Percentiles rank a stretch among this genome's conserved stretches.
Conservation (phyloP, 306 rosid genomes). For the Cucumis hystrix region DNA sequence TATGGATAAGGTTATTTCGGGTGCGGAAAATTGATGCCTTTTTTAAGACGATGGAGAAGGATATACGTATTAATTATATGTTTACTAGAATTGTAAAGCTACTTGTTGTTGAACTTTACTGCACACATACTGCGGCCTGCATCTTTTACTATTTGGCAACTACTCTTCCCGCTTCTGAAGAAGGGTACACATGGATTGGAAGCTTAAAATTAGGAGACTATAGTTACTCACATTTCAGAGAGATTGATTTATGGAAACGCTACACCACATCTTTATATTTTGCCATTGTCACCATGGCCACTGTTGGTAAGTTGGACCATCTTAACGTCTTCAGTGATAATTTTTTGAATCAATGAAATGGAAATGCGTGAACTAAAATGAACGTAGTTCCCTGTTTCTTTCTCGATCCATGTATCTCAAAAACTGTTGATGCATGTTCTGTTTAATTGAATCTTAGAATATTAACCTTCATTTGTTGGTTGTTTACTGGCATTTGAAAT, state of each 20-base stretch:
- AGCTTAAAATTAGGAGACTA: slow-evolving; percentile 70
- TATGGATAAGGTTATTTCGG: slow-evolving; percentile 78
- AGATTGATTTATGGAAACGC: slow-evolving; percentile 80
- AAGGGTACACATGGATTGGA: slow-evolving; percentile 97
- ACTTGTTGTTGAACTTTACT: slow-evolving; percentile 79
- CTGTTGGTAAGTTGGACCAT: slow-evolving; percentile 53
- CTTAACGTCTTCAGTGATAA: not conserved
- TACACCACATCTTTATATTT: slow-evolving; percentile 80
- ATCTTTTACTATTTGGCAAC: slow-evolving; percentile 95
- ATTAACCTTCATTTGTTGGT: not conserved
- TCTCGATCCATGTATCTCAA: not conserved
- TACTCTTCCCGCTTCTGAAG: slow-evolving; percentile 66
- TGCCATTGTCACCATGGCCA: slow-evolving; percentile 94
- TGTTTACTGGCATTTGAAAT: not conserved
- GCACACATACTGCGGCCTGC: slow-evolving; percentile 98
- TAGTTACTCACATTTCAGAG: slow-evolving; percentile 72
- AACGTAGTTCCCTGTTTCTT: not conserved
- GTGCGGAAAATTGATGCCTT: slow-evolving; percentile 45
- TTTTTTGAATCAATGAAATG: not conserved
- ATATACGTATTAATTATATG: slow-evolving; percentile 71
- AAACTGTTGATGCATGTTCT: not conserved
- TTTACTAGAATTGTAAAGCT: slow-evolving; percentile 72
- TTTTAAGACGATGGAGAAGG: slow-evolving; percentile 65
- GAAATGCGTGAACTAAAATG: not conserved
- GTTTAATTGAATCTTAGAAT: not conserved